Percentiles rank a stretch among this genome's conserved stretches.
Conservation (phyloP, 257 asterid genomes). For the Jacaranda mimosifolia region DNA sequence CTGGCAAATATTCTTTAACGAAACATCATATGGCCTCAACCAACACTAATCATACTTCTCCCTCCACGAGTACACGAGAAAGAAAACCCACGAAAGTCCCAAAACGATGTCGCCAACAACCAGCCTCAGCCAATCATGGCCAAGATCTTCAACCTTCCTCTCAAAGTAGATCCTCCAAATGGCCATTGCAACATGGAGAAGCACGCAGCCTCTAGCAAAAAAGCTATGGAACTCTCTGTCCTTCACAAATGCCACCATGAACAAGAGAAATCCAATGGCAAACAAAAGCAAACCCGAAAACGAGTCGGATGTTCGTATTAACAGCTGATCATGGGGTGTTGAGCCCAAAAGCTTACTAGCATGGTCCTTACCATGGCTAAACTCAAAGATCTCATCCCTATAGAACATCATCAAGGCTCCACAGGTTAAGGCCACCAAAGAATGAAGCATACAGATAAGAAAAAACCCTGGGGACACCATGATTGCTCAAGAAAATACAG, state of each 20-base stretch:
- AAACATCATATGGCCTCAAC: neutral
- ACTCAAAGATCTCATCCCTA: conserved; percentile 65
- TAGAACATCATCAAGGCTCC: conserved; percentile 90
- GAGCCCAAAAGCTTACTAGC: conserved; percentile 88
- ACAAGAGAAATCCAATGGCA: conserved; percentile 78
- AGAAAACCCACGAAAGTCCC: conserved; percentile 85
- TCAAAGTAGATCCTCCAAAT: conserved; percentile 88
- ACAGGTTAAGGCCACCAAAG: conserved; percentile 76
- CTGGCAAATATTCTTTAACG: too few relatives aligned
- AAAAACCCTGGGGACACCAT: conserved; percentile 80
- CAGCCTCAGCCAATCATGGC: conserved; percentile 86
- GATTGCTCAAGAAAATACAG: conserved; percentile 9
- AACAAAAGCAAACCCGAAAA: conserved; percentile 87
- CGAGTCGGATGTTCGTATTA: conserved; percentile 87
- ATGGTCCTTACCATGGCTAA: conserved; percentile 86
- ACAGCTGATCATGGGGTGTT: conserved; percentile 87
- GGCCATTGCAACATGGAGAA: conserved; percentile 86
- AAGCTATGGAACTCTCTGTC: conserved; percentile 85
- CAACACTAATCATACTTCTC: conserved; percentile 81
- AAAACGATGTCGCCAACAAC: conserved; percentile 79
- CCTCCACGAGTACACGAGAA: conserved; percentile 87
- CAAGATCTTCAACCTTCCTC: conserved; percentile 83
- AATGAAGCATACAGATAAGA: conserved; percentile 77
- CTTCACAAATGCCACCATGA: conserved; percentile 94
- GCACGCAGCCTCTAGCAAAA: conserved; percentile 81